Conservation (phyloP, 2,329 filamentous ascomycete species). For the Rutstroemia sp. region DNA sequence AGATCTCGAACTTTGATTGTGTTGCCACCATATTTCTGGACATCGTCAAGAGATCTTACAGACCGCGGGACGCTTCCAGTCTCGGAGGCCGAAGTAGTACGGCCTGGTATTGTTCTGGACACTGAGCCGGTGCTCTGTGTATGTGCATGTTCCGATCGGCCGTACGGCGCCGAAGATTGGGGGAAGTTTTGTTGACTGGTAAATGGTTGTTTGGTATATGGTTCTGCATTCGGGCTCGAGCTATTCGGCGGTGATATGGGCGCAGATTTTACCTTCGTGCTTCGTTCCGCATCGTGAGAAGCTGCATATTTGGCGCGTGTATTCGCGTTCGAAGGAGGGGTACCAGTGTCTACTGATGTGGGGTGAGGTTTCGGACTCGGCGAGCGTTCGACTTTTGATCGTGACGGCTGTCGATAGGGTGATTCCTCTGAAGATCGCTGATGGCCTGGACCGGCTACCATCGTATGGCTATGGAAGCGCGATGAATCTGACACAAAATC, state of each 20-base stretch:
- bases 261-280: constrained; percentile 13
- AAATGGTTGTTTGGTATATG: constrained; percentile 19
- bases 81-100: neutral
- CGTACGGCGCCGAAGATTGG: constrained; percentile 12
- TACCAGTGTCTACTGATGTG: constrained; percentile 12
- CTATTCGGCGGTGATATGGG: constrained; percentile 26
- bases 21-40: constrained; percentile 30
- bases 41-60: constrained; percentile 30
- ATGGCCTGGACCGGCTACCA: constrained; percentile 47
- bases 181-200: constrained; percentile 26
- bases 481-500: constrained; percentile 69
- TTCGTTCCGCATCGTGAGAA: constrained; percentile 8
- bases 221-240: constrained; percentile 20
- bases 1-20: constrained; percentile 80
- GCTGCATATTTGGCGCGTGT: constrained; percentile 12
- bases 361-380: constrained; percentile 24
- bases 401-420: constrained; percentile 23
- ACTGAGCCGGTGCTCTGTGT: neutral
- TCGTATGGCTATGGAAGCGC: constrained; percentile 52
- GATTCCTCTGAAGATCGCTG: constrained; percentile 39
- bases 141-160: constrained; percentile 4
- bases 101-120: neutral
- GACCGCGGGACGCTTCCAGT: constrained; percentile 18
- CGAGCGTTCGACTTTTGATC: constrained; percentile 22
- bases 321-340: constrained; percentile 21